Evolutionary conservation across 495 filamentous ascomycete species (phyloP), one percentile per base, ranked within the genome.

Genomic region (Lasiosphaeria ovina): DNA sequence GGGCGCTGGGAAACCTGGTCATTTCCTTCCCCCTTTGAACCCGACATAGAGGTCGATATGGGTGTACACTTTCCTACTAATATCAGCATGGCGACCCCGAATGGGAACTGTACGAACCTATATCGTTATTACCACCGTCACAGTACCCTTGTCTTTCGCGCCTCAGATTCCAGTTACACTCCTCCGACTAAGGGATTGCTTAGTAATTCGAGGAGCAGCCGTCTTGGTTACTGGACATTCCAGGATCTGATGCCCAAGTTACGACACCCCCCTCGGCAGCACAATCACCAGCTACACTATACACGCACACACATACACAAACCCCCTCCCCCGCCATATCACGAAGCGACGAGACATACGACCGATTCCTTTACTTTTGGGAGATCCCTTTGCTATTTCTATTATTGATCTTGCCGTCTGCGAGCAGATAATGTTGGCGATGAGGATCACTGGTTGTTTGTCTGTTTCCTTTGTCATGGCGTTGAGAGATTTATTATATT

Each of bases 341-440:
- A 69, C 55, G 65, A 69, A 59, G 55, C 67, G 63, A 69, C 58
- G 68, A 63, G 61, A 52, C 54, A 53, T 48, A 66, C 60, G 66
- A 65, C 50, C 52, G 51, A 54, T 59, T 14, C 54, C 48, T 35
- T 51, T 5, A 16, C 52, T 48, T 55, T 56, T 59, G 34, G 44
- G 24, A 24, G 48, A 54, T 59, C 48, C 38, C 54, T 35, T 52
- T 55, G 42, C 55, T 24, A 16, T 48, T 66, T 58, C 58, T 62
- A 24, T 54, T 59, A 48, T 57, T 56, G 14, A 35, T 56, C 64
- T 24, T 52, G 47, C 57, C 35, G 38, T 58, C 51, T 47, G 44
- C 44, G 36, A 49, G 33, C 31, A 40, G 33, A 35, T 38, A 6
- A 36, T 44, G 34, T 52, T 35, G 33, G 42, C 49, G 45, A 36